These are phyloP conservation scores for Botryotinia convoluta DNA, from an alignment of 2,329 filamentous ascomycete species.

Conservation along the genomic window DNA sequence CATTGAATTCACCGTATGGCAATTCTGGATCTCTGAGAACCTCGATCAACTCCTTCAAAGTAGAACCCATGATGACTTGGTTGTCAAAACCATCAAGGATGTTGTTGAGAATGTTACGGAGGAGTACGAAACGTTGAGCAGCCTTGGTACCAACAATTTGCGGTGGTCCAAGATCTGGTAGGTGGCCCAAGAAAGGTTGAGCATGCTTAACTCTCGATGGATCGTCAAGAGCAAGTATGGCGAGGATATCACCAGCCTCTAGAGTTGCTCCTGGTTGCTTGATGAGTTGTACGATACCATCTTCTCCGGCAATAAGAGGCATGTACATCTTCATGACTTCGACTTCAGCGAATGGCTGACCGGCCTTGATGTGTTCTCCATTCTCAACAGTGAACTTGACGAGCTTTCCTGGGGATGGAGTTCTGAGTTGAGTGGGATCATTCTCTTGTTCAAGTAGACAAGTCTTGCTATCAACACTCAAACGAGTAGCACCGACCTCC, in stretches of 20 bases:
- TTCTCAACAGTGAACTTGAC: slow-evolving; percentile 98
- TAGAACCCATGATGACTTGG: slow-evolving; percentile 88
- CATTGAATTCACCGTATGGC: slow-evolving; percentile 94
- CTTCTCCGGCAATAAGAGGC: slow-evolving; percentile 91
- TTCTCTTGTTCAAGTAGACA: slow-evolving; percentile 98
- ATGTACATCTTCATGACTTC: slow-evolving; percentile 99
- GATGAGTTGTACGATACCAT: slow-evolving; percentile 95
- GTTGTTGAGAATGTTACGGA: slow-evolving; percentile 76
- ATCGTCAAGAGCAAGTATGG: slow-evolving; percentile 92
- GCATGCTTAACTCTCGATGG: slow-evolving; percentile 96
- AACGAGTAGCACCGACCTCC: slow-evolving; percentile 89
- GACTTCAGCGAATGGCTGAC: slow-evolving; percentile 91
- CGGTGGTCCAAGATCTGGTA: slow-evolving; percentile 82
- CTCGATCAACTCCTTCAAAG: slow-evolving; percentile 83
- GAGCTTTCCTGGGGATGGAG: slow-evolving; percentile 92
- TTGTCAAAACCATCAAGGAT: slow-evolving; percentile 96
- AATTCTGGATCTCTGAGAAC: slow-evolving; percentile 87
- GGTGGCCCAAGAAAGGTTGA: slow-evolving; percentile 85
- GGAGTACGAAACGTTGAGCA: slow-evolving; percentile 77
- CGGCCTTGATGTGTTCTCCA: slow-evolving; percentile 86
- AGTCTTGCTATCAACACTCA: slow-evolving; percentile 97
- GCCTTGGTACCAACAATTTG: slow-evolving; percentile 89
- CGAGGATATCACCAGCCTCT: slow-evolving; percentile 97
- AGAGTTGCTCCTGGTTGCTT: slow-evolving; percentile 98
- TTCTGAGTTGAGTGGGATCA: slow-evolving; percentile 93